Evolutionary conservation across 306 rosid species (phyloP).

Genomic region (Luffa aegyptiaca): DNA sequence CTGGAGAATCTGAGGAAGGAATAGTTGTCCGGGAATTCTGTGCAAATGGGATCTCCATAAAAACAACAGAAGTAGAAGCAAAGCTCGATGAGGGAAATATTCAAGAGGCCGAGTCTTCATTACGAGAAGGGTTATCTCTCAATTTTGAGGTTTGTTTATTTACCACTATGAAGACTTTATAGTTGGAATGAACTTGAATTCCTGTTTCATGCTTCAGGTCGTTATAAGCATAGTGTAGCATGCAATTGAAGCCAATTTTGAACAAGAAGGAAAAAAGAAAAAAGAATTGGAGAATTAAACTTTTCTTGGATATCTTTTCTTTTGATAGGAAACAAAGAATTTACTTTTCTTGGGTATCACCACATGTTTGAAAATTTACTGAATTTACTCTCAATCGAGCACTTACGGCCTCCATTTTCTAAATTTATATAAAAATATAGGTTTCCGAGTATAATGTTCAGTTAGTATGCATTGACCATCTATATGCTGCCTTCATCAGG

Average conservation of each 20-base stretch:
- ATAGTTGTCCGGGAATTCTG: constrained; percentile 32
- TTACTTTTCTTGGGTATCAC: not conserved
- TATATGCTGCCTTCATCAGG: not conserved
- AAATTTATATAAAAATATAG: not conserved
- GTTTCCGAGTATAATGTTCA: not conserved
- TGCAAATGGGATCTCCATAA: constrained; percentile 61
- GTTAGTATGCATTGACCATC: not conserved
- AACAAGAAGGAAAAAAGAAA: not conserved
- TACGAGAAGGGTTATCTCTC: constrained; percentile 80
- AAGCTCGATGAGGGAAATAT: constrained; percentile 87
- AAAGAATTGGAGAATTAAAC: not conserved
- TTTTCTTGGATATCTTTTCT: too few relatives aligned
- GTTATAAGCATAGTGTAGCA: not conserved
- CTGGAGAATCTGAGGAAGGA: constrained; percentile 22
- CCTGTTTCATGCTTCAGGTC: not conserved
- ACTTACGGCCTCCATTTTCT: not conserved
- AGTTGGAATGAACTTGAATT: not conserved
- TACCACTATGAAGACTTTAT: not conserved
- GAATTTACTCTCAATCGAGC: not conserved
- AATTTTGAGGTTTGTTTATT: constrained; percentile 55
- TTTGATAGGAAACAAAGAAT: too few relatives aligned
- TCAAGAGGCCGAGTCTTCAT: constrained; percentile 75
- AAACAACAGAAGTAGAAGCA: constrained; percentile 55
- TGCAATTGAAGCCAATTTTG: not conserved
- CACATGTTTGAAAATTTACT: not conserved